Evolutionary conservation across 1,284 basidiomycete genomes (phyloP).

Genomic region (Agroathelia rolfsii): DNA sequence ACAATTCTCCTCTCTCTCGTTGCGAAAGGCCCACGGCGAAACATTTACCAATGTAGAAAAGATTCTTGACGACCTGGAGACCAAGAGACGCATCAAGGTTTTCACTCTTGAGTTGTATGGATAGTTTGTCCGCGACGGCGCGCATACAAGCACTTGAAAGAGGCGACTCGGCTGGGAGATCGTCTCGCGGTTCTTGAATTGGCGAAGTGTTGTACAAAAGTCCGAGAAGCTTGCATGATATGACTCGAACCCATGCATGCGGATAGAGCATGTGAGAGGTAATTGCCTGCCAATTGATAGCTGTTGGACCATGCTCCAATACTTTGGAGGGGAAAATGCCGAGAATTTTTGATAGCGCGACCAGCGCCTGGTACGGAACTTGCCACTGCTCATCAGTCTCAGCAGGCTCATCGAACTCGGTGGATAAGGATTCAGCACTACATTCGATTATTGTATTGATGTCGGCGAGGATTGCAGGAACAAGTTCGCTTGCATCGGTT

Average conservation of each 20-base stretch:
- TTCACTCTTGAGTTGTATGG: slow-evolving; percentile 74
- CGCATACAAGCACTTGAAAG: slow-evolving; percentile 49
- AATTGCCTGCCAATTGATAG: slow-evolving; percentile 56
- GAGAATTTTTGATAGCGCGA: slow-evolving; percentile 56
- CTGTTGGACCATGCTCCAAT: slow-evolving; percentile 20
- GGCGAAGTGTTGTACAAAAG: slow-evolving; percentile 51
- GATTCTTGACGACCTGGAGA: slow-evolving; percentile 87
- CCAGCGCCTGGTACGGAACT: slow-evolving; percentile 74
- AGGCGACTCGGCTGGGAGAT: slow-evolving; percentile 31
- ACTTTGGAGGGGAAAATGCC: slow-evolving; percentile 44
- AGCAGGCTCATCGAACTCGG: slow-evolving; percentile 21
- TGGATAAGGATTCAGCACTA: slow-evolving; percentile 33
- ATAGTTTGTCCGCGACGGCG: slow-evolving; percentile 69
- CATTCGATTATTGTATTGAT: slow-evolving; percentile 40
- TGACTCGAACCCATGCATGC: slow-evolving; percentile 89
- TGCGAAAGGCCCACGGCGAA: slow-evolving; percentile 43
- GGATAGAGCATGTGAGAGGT: slow-evolving; percentile 74
- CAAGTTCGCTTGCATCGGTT: slow-evolving; percentile 35
- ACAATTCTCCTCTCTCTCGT: slow-evolving; percentile 10
- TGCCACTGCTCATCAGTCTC: slow-evolving; percentile 55
- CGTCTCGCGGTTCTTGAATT: slow-evolving; percentile 24
- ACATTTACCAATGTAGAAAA: slow-evolving; percentile 85
- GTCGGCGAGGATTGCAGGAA: slow-evolving; percentile 51
- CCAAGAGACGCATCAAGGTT: slow-evolving; percentile 71
- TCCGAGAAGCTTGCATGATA: slow-evolving; percentile 73